phyloP scores from a whole-genome alignment of 345 rosid species.

The Gossypium anomalum region DNA sequence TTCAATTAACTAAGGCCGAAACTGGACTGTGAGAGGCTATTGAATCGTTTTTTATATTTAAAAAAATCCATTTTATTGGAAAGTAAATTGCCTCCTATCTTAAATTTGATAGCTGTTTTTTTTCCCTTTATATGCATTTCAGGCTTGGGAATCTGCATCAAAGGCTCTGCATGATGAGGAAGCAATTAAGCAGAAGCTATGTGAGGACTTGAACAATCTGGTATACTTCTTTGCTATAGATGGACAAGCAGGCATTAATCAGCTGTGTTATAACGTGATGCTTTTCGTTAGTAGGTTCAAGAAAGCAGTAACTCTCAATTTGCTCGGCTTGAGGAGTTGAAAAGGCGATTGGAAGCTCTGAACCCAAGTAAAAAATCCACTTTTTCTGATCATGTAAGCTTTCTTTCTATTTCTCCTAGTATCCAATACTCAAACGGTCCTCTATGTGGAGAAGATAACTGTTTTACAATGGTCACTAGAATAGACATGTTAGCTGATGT shows the following conservation, averaged over 20 bases:
- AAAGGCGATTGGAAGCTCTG: conserved; percentile 67
- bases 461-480: not conserved
- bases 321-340: conserved; percentile 69
- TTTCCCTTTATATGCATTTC: conserved; percentile 7
- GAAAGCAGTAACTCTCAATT: conserved; percentile 69
- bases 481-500: not conserved
- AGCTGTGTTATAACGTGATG: not conserved
- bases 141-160: conserved; percentile 71
- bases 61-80: not conserved
- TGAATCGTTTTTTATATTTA: not conserved
- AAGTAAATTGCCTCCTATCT: not conserved
- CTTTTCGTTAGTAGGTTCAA: conserved; percentile 46
- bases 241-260: conserved; percentile 7
- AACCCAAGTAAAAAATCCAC: conserved; percentile 55
- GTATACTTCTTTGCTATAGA: conserved; percentile 34
- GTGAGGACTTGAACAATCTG: conserved; percentile 75
- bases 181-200: conserved; percentile 66
- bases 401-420: conserved; percentile 16
- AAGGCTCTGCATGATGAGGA: conserved; percentile 72
- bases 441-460: not conserved
- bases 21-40: not conserved
- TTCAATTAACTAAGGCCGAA: not conserved
- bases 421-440: not conserved
- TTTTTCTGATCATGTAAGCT: conserved; percentile 42
- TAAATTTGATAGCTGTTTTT: conserved; percentile 4